A percentile compares a stretch with the other conserved stretches of the same genome.
These are phyloP conservation scores for Xylariaceae sp. DNA, from an alignment of 2,329 filamentous ascomycete genomes.

Conservation along the genomic window DNA sequence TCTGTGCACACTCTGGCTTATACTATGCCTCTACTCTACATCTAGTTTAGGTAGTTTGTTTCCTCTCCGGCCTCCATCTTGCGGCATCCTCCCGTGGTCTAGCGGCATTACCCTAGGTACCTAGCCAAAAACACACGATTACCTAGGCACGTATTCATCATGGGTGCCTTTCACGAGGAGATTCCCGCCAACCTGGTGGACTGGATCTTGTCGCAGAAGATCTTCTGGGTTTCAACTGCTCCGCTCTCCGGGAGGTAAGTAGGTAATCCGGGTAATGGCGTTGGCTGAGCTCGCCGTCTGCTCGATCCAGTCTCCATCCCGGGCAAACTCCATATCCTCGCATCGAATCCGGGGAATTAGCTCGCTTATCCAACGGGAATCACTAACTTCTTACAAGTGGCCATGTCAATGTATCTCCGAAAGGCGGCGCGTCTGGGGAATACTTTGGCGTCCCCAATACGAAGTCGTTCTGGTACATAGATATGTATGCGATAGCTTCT, in stretches of 20 bases:
- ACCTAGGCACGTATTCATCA: constrained; percentile 18
- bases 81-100: too few species aligned
- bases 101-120: neutral
- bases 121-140: neutral
- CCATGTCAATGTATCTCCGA: constrained; percentile 74
- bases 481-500: constrained; percentile 41
- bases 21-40: too few species aligned
- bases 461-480: constrained; percentile 54
- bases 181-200: constrained; percentile 43
- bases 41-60: too few species aligned
- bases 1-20: too few species aligned
- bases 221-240: constrained; percentile 74
- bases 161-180: constrained; percentile 32
- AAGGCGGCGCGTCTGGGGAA: constrained; percentile 61
- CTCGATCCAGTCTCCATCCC: neutral
- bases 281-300: neutral
- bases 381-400: constrained; percentile 26
- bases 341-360: too few species aligned
- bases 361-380: neutral
- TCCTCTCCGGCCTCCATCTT: neutral
- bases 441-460: constrained; percentile 35
- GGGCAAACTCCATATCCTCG: neutral
- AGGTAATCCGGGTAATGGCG: neutral
- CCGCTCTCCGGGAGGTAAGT: constrained; percentile 46
- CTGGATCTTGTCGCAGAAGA: constrained; percentile 63